These are phyloP conservation scores for Cercospora brassicicola DNA, from an alignment of 2,329 filamentous ascomycete genomes.

Conservation along the genomic window DNA sequence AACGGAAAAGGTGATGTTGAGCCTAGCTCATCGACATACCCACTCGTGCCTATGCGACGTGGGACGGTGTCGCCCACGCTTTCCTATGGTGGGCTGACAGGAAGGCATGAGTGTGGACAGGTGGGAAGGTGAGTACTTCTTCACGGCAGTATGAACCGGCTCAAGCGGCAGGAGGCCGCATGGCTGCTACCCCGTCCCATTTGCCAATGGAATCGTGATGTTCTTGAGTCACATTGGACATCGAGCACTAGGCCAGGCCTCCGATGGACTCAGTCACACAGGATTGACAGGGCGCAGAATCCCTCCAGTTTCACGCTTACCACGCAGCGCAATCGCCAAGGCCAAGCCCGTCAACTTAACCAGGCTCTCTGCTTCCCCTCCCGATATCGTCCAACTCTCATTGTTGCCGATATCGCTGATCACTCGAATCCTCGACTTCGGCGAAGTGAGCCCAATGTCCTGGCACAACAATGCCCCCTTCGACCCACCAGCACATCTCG, in stretches of 20 bases:
- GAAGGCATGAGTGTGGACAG: background rate
- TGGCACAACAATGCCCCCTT: constrained; percentile 30
- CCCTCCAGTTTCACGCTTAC: constrained; percentile 10
- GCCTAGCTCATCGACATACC: background rate
- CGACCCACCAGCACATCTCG: constrained; percentile 23
- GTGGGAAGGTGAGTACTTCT: background rate
- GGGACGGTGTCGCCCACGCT: background rate
- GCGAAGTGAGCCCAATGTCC: constrained; percentile 26
- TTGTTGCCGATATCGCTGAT: constrained; percentile 8
- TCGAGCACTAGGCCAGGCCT: background rate
- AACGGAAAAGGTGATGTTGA: background rate
- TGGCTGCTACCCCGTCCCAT: background rate
- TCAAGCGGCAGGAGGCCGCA: background rate
- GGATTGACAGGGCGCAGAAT: constrained; percentile 1
- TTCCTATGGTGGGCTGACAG: background rate
- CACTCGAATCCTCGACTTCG: constrained; percentile 8
- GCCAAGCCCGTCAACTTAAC: background rate
- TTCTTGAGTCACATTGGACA: background rate
- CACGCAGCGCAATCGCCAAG: background rate
- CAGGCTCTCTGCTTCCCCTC: constrained; percentile 8
- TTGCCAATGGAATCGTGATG: background rate
- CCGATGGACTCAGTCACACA: background rate
- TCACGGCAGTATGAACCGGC: background rate
- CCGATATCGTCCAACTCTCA: constrained; percentile 15
- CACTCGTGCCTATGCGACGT: background rate